These are phyloP conservation scores for Darksidea phi DNA, from an alignment of 495 filamentous ascomycete genomes.

Conservation along the genomic window DNA sequence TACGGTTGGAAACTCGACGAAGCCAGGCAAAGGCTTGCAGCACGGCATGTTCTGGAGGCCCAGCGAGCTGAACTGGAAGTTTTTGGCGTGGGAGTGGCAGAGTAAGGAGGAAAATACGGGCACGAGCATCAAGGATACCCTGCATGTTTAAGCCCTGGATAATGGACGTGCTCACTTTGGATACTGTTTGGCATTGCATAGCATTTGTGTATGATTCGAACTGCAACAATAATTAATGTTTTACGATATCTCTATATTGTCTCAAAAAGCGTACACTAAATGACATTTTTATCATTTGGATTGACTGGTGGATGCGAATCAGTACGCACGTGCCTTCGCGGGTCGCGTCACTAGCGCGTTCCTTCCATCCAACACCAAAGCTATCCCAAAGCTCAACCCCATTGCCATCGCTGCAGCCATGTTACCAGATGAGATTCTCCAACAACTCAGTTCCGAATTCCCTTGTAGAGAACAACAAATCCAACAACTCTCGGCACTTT, in stretches of 20 bases:
- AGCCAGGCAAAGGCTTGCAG: slow-evolving; percentile 48
- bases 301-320: too few species aligned
- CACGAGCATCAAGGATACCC: slow-evolving; percentile 6
- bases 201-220: background rate
- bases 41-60: slow-evolving; percentile 88
- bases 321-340: slow-evolving; percentile 12
- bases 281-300: too few species aligned
- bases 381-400: background rate
- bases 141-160: slow-evolving; percentile 7
- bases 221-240: background rate
- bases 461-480: slow-evolving; percentile 44
- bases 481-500: slow-evolving; percentile 37
- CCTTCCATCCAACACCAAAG: background rate
- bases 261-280: too few species aligned
- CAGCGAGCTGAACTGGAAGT: slow-evolving; percentile 87
- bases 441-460: slow-evolving; percentile 32
- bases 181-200: background rate
- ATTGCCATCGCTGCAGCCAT: slow-evolving; percentile 18
- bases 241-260: too few species aligned
- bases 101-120: slow-evolving; percentile 35
- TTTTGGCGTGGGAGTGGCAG: slow-evolving; percentile 74
- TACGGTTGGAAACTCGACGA: slow-evolving; percentile 27
- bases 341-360: slow-evolving; percentile 7
- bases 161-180: background rate
- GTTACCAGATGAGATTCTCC: slow-evolving; percentile 37